Conservation (phyloP, 2,329 filamentous ascomycete species). For the Xylogone sp. region DNA sequence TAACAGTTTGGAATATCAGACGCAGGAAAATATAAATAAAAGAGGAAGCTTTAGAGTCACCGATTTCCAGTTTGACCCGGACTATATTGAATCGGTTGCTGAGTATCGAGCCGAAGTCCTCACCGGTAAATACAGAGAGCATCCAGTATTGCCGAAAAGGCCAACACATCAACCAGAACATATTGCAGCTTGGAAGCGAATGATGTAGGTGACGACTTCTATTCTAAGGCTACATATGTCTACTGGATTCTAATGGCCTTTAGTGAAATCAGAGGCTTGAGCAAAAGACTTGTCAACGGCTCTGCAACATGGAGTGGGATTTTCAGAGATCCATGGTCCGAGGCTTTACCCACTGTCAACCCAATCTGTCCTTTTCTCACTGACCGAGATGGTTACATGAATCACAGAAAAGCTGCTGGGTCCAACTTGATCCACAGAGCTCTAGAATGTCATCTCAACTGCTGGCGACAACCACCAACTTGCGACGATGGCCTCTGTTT, state of each 20-base stretch:
- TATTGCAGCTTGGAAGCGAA: slow-evolving; percentile 4
- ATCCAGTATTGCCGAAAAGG: neutral
- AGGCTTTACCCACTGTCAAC: slow-evolving; percentile 6
- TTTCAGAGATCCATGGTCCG: slow-evolving; percentile 8
- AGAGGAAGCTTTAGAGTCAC: slow-evolving; percentile 8
- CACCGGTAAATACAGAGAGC: slow-evolving; percentile 4
- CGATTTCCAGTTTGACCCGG: slow-evolving; percentile 6
- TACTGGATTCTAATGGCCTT: neutral
- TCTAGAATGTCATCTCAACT: slow-evolving; percentile 7
- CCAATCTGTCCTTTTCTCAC: slow-evolving; percentile 7
- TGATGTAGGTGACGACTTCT: slow-evolving; percentile 2
- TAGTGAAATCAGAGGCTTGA: slow-evolving; percentile 6
- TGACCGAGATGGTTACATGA: slow-evolving; percentile 1
- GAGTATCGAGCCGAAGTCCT: slow-evolving; percentile 6
- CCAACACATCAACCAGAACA: neutral
- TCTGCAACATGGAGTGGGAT: slow-evolving; percentile 6
- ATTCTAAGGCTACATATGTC: neutral
- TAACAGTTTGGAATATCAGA: slow-evolving; percentile 2
- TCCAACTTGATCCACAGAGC: slow-evolving; percentile 3
- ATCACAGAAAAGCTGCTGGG: neutral
- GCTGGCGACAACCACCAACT: slow-evolving; percentile 5
- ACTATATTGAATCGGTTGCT: slow-evolving; percentile 7
- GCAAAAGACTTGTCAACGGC: slow-evolving; percentile 5
- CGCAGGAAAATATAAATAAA: neutral
- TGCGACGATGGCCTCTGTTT: slow-evolving; percentile 5